Conservation (phyloP, 2,329 filamentous ascomycete species). For the Geosmithia morbida region DNA sequence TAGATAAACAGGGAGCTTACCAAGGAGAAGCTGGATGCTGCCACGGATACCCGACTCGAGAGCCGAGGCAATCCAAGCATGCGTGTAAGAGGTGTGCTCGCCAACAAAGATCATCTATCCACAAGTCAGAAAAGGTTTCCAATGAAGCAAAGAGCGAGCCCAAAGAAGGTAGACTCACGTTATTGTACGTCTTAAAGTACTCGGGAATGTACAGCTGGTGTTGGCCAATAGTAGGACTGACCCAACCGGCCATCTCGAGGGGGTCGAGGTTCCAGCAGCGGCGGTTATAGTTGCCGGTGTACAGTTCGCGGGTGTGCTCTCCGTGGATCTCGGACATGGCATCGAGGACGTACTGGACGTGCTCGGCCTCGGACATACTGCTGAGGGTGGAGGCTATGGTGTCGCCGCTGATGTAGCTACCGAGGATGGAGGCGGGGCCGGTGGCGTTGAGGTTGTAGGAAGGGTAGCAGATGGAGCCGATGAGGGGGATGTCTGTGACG, state of each 20-base stretch:
- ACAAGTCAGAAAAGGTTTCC: no score
- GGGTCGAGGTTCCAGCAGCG: constrained; percentile 52
- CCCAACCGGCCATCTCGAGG: constrained; percentile 49
- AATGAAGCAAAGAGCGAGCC: no score
- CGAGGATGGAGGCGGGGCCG: constrained; percentile 47
- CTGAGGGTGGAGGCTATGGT: constrained; percentile 23
- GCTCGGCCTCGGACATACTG: constrained; percentile 39
- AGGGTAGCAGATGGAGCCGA: constrained; percentile 52
- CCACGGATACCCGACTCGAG: constrained; percentile 54
- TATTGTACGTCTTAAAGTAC: constrained; percentile 55
- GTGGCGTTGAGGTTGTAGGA: constrained; percentile 51
- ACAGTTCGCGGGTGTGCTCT: constrained; percentile 24
- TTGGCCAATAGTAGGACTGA: constrained; percentile 43
- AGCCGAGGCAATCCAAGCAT: constrained; percentile 56
- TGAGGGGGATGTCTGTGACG: constrained; percentile 40
- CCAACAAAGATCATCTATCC: constrained; percentile 48
- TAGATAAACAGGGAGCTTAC: constrained; percentile 2
- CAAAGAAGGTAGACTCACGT: constrained; percentile 16
- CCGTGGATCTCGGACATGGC: constrained; percentile 56
- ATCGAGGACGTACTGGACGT: constrained; percentile 47
- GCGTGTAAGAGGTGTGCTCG: constrained; percentile 58
- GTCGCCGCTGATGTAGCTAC: constrained; percentile 35
- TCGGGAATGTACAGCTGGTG: constrained; percentile 57
- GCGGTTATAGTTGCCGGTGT: constrained; percentile 49
- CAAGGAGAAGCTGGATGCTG: constrained; percentile 47